phyloP scores from a whole-genome alignment of 768 basidiomycete genomes.

The Dendrothele bispora region DNA sequence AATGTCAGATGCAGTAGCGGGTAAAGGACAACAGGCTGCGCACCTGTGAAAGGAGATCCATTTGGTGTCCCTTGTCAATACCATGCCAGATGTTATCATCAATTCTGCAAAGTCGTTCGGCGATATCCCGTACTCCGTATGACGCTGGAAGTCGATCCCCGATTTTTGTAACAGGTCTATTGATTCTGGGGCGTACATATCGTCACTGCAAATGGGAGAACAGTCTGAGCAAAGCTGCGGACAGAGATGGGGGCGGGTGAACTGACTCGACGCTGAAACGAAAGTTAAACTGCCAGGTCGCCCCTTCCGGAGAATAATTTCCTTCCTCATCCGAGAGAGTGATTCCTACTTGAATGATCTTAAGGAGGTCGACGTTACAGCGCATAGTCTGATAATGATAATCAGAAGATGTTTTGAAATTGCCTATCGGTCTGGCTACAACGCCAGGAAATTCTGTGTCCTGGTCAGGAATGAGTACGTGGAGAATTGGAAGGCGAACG shows the following conservation, averaged over 20 bases:
- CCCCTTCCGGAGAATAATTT: slow-evolving; percentile 83
- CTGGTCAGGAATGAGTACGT: slow-evolving; percentile 45
- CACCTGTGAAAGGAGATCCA: slow-evolving; percentile 99
- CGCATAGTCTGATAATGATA: slow-evolving; percentile 99
- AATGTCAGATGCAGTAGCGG: slow-evolving; percentile 6
- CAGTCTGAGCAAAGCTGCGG: slow-evolving; percentile 8
- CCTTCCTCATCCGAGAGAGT: slow-evolving; percentile 95
- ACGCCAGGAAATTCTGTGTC: slow-evolving; percentile 99
- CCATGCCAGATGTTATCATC: slow-evolving; percentile 94
- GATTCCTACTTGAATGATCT: slow-evolving; percentile 96
- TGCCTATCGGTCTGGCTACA: slow-evolving; percentile 94
- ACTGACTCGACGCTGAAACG: slow-evolving; percentile 84
- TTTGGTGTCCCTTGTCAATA: slow-evolving; percentile 82
- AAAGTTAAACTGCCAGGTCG: slow-evolving; percentile 99
- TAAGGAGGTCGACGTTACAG: slow-evolving; percentile 97
- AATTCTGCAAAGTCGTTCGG: slow-evolving; percentile 97
- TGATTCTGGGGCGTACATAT: slow-evolving; percentile 99
- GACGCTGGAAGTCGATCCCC: slow-evolving; percentile 93
- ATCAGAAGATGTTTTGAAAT: slow-evolving; percentile 95
- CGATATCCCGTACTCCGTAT: slow-evolving; percentile 88
- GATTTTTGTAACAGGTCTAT: slow-evolving; percentile 93
- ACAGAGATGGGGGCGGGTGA: not conserved
- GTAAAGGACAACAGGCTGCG: slow-evolving; percentile 25
- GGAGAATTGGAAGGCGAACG: slow-evolving; percentile 15
- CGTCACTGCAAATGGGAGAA: slow-evolving; percentile 60